Evolutionary conservation across 805 yeast genomes (phyloP).

Genomic region (Ogataea naganishii): DNA sequence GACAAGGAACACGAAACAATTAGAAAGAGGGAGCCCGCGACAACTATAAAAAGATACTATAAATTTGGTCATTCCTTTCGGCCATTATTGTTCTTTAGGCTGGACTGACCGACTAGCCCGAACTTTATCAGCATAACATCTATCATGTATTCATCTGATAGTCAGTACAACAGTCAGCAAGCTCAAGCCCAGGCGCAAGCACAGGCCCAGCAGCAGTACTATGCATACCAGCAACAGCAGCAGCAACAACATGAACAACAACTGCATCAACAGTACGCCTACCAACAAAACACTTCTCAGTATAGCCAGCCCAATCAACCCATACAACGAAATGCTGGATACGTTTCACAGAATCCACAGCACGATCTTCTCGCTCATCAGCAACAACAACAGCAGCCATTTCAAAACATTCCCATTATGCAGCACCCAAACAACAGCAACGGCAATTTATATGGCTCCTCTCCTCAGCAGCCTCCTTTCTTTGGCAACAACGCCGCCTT

Average conservation of each 20-base stretch:
- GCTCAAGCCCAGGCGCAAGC: constrained; percentile 17
- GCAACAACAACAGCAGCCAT: constrained; percentile 8
- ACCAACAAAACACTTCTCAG: constrained; percentile 24
- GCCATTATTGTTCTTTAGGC: too few species aligned
- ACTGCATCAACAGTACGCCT: constrained; percentile 21
- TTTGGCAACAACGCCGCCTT: constrained; percentile 6
- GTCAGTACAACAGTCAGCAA: too few species aligned
- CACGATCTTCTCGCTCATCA: constrained; percentile 4
- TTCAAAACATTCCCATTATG: constrained; percentile 17
- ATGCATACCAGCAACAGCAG: constrained; percentile 19
- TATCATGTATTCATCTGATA: too few species aligned
- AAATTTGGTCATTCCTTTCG: too few species aligned
- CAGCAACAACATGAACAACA: constrained; percentile 25
- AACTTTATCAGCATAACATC: too few species aligned
- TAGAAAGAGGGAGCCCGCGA: too few species aligned
- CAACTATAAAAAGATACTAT: too few species aligned
- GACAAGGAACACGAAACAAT: too few species aligned
- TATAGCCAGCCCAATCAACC: constrained; percentile 12
- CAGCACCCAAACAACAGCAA: constrained; percentile 10
- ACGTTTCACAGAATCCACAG: constrained; percentile 7
- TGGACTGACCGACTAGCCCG: too few species aligned
- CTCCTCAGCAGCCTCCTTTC: constrained; percentile 9
- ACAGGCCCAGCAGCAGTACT: constrained; percentile 11
- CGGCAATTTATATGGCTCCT: constrained; percentile 3
- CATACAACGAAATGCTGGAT: constrained; percentile 7